Evolutionary conservation across 148 eudicot genomes (phyloP).

Genomic region (Mesembryanthemum crystallinum): DNA sequence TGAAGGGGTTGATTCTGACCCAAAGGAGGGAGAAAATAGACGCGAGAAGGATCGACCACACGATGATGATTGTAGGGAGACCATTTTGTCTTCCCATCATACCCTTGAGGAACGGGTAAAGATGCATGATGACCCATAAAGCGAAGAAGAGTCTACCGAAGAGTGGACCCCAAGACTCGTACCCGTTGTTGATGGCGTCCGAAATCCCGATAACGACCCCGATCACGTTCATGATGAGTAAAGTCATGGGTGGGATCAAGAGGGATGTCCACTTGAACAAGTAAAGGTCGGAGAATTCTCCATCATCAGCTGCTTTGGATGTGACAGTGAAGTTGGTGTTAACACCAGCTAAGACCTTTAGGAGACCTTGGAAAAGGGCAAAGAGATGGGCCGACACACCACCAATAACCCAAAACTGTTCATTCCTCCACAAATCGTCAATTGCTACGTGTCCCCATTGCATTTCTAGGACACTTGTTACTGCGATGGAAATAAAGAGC

Average conservation of each 20-base stretch:
- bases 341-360: constrained; percentile 93
- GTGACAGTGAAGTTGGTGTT: constrained; percentile 94
- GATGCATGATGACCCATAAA: constrained; percentile 90
- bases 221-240: constrained; percentile 75
- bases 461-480: constrained; percentile 83
- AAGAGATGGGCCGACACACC: constrained; percentile 91
- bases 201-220: constrained; percentile 81
- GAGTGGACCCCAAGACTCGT: constrained; percentile 89
- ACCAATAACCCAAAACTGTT: constrained; percentile 99
- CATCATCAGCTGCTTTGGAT: constrained; percentile 89
- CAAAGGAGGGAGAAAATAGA: constrained; percentile 86
- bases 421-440: constrained; percentile 99
- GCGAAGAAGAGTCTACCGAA: constrained; percentile 91
- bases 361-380: constrained; percentile 93
- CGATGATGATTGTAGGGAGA: constrained; percentile 79
- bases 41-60: constrained; percentile 88
- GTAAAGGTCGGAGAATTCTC: constrained; percentile 85
- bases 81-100: constrained; percentile 72
- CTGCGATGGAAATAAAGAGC: constrained; percentile 86
- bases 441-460: constrained; percentile 94
- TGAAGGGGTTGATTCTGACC: constrained; percentile 89
- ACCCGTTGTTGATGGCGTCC: constrained; percentile 90
- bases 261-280: constrained; percentile 90
- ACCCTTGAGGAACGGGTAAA: constrained; percentile 96
- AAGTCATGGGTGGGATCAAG: constrained; percentile 77